These are phyloP conservation scores for Odontarrhena argentea DNA, from an alignment of 345 rosid genomes.

Conservation along the genomic window DNA sequence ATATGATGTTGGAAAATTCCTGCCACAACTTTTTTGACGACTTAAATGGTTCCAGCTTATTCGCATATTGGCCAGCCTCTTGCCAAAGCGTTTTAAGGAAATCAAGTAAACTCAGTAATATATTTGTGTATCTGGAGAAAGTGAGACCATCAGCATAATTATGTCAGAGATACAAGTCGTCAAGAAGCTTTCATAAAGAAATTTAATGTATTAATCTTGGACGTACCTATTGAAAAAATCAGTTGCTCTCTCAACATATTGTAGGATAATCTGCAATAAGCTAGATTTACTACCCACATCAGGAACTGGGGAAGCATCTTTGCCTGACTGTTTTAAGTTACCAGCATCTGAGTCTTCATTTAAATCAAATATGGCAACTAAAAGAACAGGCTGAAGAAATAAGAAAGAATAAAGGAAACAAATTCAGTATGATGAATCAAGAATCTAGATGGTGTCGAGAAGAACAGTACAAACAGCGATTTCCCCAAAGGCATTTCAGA, in stretches of 20 bases:
- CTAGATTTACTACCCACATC: conserved; percentile 47
- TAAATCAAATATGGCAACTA: conserved; percentile 57
- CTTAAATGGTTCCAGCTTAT: conserved; percentile 58
- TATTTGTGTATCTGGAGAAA: conserved; percentile 61
- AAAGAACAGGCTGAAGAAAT: conserved; percentile 78
- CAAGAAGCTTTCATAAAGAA: conserved; percentile 3
- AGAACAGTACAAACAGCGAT: conserved; percentile 3
- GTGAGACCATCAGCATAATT: conserved; percentile 30
- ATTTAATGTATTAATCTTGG: conserved; percentile 9
- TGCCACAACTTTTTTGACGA: conserved; percentile 68
- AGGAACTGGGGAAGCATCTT: conserved; percentile 43
- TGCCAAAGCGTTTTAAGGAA: conserved; percentile 91
- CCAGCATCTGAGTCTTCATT: conserved; percentile 47
- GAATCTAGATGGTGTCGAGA: conserved; percentile 12
- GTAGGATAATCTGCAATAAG: conserved; percentile 52
- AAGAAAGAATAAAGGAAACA: conserved; percentile 26
- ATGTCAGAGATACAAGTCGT: conserved; percentile 28
- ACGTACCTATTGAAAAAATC: conserved; percentile 71
- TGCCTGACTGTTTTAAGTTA: conserved; percentile 43
- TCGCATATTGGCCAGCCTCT: conserved; percentile 71
- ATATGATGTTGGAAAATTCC: conserved; percentile 52
- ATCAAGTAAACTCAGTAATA: conserved; percentile 59
- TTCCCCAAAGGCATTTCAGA: conserved; percentile 16
- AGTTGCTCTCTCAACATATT: conserved; percentile 55
- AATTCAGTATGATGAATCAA: conserved; percentile 15